A percentile compares a stretch with the other conserved stretches of the same genome.
Evolutionary conservation across 2,329 filamentous ascomycete genomes (phyloP).

Genomic region (Hysterium pulicare): DNA sequence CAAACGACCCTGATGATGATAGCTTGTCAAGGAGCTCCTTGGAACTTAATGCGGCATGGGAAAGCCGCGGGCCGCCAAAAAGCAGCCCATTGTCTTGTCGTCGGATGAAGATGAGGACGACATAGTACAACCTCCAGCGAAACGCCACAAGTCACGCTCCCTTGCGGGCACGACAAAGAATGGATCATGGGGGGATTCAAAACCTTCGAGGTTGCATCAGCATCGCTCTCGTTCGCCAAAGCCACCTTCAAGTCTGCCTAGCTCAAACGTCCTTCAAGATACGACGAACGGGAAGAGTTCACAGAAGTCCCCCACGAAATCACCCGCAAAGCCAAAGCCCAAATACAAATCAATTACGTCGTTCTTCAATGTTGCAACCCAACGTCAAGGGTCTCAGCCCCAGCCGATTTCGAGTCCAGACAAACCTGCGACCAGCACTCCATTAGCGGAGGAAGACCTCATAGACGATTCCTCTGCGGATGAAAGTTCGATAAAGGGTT

Average conservation of each 20-base stretch:
- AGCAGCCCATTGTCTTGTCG: slow-evolving; percentile 35
- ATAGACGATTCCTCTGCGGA: slow-evolving; percentile 37
- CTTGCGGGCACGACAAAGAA: slow-evolving; percentile 10
- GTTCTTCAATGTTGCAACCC: slow-evolving; percentile 48
- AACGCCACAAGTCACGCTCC: slow-evolving; percentile 27
- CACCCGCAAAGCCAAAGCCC: slow-evolving; percentile 35
- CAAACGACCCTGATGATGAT: slow-evolving; percentile 24
- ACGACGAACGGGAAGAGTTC: not conserved
- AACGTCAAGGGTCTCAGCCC: slow-evolving; percentile 37
- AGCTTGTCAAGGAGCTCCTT: slow-evolving; percentile 14
- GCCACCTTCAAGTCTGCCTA: slow-evolving; percentile 11
- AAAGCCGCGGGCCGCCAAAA: slow-evolving; percentile 35
- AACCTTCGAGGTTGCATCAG: slow-evolving; percentile 16
- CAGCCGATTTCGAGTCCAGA: slow-evolving; percentile 40
- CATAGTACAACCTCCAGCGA: slow-evolving; percentile 23
- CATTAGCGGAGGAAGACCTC: slow-evolving; percentile 31
- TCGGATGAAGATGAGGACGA: slow-evolving; percentile 30
- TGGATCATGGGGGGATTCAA: slow-evolving; percentile 15
- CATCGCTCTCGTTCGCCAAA: slow-evolving; percentile 21
- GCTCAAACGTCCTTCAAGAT: not conserved
- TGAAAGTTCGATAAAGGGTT: slow-evolving; percentile 13
- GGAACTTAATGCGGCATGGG: slow-evolving; percentile 34
- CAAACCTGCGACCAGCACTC: slow-evolving; percentile 23
- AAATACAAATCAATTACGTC: slow-evolving; percentile 43
- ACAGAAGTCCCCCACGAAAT: slow-evolving; percentile 28